These are phyloP conservation scores for Apophysomyces elegans DNA, from an alignment of 371 early-diverging fungal species.

Conservation along the genomic window DNA sequence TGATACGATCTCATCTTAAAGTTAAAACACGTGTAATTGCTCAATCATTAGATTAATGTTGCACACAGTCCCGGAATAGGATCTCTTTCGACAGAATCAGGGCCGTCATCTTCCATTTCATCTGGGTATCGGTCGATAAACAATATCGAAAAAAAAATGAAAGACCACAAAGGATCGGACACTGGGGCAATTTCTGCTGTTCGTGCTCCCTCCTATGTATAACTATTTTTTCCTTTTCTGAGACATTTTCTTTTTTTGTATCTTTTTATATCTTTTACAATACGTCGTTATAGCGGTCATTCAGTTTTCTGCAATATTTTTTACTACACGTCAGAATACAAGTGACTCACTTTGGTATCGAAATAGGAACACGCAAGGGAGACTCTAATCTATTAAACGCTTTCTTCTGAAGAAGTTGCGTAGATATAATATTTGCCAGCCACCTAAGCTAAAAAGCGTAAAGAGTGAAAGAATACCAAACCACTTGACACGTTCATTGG, in stretches of 20 bases:
- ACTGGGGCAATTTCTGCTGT: too few relatives aligned
- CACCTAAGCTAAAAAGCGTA: slow-evolving; percentile 65
- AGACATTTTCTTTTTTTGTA: neutral
- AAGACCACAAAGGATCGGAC: too few relatives aligned
- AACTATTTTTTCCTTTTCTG: too few relatives aligned
- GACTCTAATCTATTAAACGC: slow-evolving; percentile 67
- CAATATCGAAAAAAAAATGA: too few relatives aligned
- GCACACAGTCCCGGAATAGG: neutral
- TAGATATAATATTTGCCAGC: slow-evolving; percentile 82
- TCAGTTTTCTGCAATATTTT: too few relatives aligned
- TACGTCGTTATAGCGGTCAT: too few relatives aligned
- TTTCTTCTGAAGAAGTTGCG: slow-evolving; percentile 82
- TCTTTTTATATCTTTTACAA: neutral
- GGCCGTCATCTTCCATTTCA: neutral
- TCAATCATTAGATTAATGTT: slow-evolving; percentile 5
- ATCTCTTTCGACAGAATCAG: neutral
- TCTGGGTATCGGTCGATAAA: neutral
- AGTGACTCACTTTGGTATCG: too few relatives aligned
- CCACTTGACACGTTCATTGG: slow-evolving; percentile 79
- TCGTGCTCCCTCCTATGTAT: too few relatives aligned
- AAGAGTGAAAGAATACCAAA: slow-evolving; percentile 72
- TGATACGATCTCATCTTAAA: neutral
- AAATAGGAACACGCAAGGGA: too few relatives aligned
- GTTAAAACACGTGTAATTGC: slow-evolving; percentile 9
- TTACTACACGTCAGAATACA: too few relatives aligned